phyloP scores from a whole-genome alignment of 176 grass and related monocot species.

The Pharus latifolius region DNA sequence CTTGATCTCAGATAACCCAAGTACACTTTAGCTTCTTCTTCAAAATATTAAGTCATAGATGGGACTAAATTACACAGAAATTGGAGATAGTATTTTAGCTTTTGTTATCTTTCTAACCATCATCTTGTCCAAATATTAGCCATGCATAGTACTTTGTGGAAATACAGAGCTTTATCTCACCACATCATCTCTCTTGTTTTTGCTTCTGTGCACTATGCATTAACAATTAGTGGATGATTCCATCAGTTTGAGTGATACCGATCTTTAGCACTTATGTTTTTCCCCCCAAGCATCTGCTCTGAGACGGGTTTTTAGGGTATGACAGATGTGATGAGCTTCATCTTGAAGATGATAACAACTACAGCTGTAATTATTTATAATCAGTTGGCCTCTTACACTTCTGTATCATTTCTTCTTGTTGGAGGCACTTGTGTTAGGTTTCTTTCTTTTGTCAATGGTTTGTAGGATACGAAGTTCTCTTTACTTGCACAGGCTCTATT shows the following conservation, averaged over 20 bases:
- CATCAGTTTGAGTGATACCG: background rate
- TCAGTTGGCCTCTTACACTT: no score
- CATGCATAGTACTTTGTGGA: background rate
- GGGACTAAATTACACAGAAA: background rate
- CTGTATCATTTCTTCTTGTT: no score
- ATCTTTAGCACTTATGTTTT: background rate
- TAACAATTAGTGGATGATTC: background rate
- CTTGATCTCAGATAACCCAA: background rate
- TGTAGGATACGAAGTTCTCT: no score
- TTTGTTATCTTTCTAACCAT: conserved; percentile 1
- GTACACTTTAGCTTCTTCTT: background rate
- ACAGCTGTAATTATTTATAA: no score
- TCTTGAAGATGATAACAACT: no score
- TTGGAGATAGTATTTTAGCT: background rate
- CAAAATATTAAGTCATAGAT: background rate
- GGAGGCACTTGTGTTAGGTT: no score
- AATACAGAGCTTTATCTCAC: background rate
- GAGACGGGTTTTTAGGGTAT: no score
- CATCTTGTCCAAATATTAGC: background rate
- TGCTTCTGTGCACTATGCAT: background rate
- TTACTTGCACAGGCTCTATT: no score
- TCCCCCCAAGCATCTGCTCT: no score
- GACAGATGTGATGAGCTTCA: no score
- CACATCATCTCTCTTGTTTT: background rate
- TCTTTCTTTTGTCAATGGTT: no score